Conservation (phyloP, 768 basidiomycete species). For the Lentinus tigrinus region DNA sequence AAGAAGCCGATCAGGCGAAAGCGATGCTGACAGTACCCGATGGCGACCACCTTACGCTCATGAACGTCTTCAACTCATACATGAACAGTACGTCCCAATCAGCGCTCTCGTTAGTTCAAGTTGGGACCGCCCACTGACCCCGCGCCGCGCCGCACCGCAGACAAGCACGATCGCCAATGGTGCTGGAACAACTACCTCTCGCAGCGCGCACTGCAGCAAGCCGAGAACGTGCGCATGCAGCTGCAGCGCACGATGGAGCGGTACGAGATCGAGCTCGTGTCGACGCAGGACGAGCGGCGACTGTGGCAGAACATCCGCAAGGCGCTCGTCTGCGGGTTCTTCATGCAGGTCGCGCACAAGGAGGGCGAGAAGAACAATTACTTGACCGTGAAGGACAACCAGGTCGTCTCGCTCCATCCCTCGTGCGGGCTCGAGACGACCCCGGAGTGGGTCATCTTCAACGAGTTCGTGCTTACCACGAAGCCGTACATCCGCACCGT, state of each 20-base stretch:
- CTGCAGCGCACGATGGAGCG: constrained; percentile 90
- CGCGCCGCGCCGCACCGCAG: constrained; percentile 34
- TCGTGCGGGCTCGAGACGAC: constrained; percentile 84
- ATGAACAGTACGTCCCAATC: constrained; percentile 57
- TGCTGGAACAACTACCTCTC: constrained; percentile 89
- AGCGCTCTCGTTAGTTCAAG: neutral
- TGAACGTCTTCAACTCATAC: constrained; percentile 96
- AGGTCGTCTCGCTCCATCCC: constrained; percentile 73
- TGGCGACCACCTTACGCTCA: constrained; percentile 92
- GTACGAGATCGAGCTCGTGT: constrained; percentile 75
- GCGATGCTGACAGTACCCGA: constrained; percentile 86
- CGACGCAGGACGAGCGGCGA: constrained; percentile 50
- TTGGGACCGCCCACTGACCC: neutral
- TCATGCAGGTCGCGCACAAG: constrained; percentile 97
- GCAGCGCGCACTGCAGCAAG: constrained; percentile 78
- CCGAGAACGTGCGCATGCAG: constrained; percentile 91
- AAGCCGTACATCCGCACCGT: constrained; percentile 89
- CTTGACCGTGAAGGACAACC: constrained; percentile 89
- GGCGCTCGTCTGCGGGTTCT: constrained; percentile 89
- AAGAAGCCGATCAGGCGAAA: constrained; percentile 93
- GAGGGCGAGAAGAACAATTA: constrained; percentile 82
- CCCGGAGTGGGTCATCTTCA: constrained; percentile 92
- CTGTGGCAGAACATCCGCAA: constrained; percentile 75
- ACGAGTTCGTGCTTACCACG: constrained; percentile 93
- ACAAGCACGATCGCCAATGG: constrained; percentile 82